A percentile compares a stretch with the other conserved stretches of the same genome.
phyloP scores from a whole-genome alignment of 306 rosid species.

The Dryas octopetala region DNA sequence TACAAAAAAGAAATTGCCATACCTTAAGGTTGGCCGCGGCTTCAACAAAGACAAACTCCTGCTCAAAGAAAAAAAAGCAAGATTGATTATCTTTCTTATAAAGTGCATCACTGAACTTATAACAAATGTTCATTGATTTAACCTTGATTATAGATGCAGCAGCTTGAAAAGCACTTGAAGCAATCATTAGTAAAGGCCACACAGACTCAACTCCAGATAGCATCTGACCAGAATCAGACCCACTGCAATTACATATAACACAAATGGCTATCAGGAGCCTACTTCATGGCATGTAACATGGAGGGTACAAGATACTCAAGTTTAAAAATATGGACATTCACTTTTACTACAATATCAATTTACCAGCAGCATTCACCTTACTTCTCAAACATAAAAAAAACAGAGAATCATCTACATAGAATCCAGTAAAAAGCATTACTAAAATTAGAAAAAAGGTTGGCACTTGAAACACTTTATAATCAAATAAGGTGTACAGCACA shows the following conservation, averaged over 20 bases:
- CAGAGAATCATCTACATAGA: neutral
- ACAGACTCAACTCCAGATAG: conserved; percentile 68
- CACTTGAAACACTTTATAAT: neutral
- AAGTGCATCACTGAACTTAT: conserved; percentile 24
- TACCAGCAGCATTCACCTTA: neutral
- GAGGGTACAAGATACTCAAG: conserved; percentile 7
- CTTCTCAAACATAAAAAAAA: neutral
- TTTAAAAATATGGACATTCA: neutral
- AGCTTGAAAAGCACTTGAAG: conserved; percentile 85
- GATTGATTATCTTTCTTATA: conserved; percentile 23
- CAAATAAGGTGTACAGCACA: neutral
- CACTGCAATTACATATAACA: conserved; percentile 51
- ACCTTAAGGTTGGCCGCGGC: conserved; percentile 62
- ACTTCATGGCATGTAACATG: conserved; percentile 21
- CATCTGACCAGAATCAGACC: conserved; percentile 77
- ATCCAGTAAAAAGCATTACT: neutral
- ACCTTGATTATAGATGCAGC: conserved; percentile 93
- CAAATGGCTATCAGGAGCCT: conserved; percentile 28
- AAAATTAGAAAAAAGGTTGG: neutral
- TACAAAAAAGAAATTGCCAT: conserved; percentile 11
- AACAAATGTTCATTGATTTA: conserved; percentile 18
- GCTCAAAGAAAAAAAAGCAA: conserved; percentile 30
- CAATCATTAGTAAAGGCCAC: conserved; percentile 84
- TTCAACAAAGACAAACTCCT: conserved; percentile 76
- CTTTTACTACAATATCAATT: neutral